These are phyloP conservation scores for Dendrobium chrysotoxum DNA, from an alignment of 106 monocot genomes.

Conservation along the genomic window DNA sequence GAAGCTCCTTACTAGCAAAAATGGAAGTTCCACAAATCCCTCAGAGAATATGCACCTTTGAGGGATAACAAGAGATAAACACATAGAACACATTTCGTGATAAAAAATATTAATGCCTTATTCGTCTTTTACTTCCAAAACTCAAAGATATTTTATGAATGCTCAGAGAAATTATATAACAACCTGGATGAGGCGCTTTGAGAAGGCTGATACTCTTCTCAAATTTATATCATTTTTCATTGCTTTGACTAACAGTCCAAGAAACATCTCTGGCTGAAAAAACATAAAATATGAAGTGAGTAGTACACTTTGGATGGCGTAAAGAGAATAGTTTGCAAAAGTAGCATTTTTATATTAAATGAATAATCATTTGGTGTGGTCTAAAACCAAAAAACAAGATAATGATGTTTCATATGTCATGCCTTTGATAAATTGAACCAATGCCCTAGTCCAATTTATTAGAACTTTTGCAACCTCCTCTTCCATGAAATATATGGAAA, in stretches of 20 bases:
- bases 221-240: conserved; percentile 93
- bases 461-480: no score
- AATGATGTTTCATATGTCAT: background rate
- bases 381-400: background rate
- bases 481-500: no score
- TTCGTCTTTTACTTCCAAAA: no score
- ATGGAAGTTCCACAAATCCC: no score
- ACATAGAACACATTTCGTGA: no score
- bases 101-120: no score
- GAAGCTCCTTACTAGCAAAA: no score
- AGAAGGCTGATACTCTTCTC: conserved; percentile 75
- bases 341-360: background rate
- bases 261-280: conserved; percentile 92
- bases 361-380: background rate
- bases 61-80: no score
- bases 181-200: conserved; percentile 90
- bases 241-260: conserved; percentile 79
- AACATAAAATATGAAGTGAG: background rate
- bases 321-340: background rate
- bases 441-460: no score
- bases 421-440: no score
- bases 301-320: background rate
- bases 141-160: background rate
- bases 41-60: no score
- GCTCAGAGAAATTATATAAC: background rate